Conservation (phyloP, 1,284 basidiomycete species). For the Caloboletus inedulis region DNA sequence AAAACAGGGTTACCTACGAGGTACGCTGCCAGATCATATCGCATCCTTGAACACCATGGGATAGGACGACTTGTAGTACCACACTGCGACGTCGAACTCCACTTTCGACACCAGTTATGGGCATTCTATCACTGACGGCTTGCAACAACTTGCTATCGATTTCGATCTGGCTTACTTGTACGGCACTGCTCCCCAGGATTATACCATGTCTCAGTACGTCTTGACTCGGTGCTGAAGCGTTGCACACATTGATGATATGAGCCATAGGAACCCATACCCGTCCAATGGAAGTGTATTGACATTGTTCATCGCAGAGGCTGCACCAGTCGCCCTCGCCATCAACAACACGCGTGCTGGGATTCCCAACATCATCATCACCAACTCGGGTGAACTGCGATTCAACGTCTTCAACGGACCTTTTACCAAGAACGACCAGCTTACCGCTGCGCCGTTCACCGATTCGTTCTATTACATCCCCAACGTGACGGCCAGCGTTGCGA, state of each 20-base stretch:
- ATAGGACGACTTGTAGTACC: constrained; percentile 45
- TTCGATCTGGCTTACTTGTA: constrained; percentile 57
- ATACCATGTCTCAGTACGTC: constrained; percentile 56
- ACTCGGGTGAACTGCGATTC: constrained; percentile 75
- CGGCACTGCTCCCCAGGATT: constrained; percentile 74
- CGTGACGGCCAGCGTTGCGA: constrained; percentile 48
- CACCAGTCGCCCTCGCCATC: constrained; percentile 53
- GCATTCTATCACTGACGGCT: constrained; percentile 49
- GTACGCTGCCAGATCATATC: constrained; percentile 31
- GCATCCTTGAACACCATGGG: neutral
- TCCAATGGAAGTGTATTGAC: constrained; percentile 62
- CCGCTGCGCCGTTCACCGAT: constrained; percentile 63
- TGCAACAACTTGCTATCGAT: constrained; percentile 47
- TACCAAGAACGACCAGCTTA: constrained; percentile 77
- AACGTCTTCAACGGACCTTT: constrained; percentile 69
- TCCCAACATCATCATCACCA: constrained; percentile 68
- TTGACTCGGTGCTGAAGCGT: neutral
- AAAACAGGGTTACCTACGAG: constrained; percentile 71
- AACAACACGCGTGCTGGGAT: constrained; percentile 59
- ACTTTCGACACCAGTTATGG: constrained; percentile 60
- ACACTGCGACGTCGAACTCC: constrained; percentile 42
- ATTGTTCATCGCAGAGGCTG: constrained; percentile 57
- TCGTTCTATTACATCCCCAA: constrained; percentile 57
- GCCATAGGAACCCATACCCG: constrained; percentile 55
- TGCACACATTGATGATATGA: neutral